These are phyloP conservation scores for Aegilops tauschii DNA, from an alignment of 176 grass and related monocot species.

Conservation along the genomic window DNA sequence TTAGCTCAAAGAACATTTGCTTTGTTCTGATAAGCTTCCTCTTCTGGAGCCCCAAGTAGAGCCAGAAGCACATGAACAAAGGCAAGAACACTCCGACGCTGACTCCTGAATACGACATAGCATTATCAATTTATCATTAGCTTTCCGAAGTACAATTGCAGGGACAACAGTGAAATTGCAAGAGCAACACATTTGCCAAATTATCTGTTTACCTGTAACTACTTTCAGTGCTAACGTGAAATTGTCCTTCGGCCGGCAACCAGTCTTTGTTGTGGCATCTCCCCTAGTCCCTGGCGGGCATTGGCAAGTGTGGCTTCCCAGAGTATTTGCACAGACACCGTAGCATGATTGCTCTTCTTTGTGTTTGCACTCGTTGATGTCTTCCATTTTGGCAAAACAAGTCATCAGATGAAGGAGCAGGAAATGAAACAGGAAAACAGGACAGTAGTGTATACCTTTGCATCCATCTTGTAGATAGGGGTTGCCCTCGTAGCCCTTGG, in stretches of 20 bases:
- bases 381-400: conserved; percentile 30
- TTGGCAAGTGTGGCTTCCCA: conserved; percentile 29
- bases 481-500: conserved; percentile 49
- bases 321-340: conserved; percentile 42
- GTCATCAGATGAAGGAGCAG: background rate
- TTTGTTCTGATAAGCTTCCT: conserved; percentile 50
- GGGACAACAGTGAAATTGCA: background rate
- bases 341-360: conserved; percentile 23
- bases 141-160: background rate
- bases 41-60: conserved; percentile 54
- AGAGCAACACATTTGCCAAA: background rate
- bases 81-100: conserved; percentile 44
- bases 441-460: conserved; percentile 20
- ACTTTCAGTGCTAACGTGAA: conserved; percentile 58
- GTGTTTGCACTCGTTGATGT: conserved; percentile 56
- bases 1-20: conserved; percentile 60
- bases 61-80: conserved; percentile 16
- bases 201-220: conserved; percentile 43
- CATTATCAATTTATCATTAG: background rate
- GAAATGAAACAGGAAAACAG: too few species aligned
- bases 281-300: conserved; percentile 50
- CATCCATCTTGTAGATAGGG: conserved; percentile 56
- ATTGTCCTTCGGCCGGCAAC: conserved; percentile 47
- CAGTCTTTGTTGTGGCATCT: background rate
- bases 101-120: conserved; percentile 30